These are phyloP conservation scores for Oryza meridionalis DNA, from an alignment of 176 grass and related monocot species.

Conservation along the genomic window DNA sequence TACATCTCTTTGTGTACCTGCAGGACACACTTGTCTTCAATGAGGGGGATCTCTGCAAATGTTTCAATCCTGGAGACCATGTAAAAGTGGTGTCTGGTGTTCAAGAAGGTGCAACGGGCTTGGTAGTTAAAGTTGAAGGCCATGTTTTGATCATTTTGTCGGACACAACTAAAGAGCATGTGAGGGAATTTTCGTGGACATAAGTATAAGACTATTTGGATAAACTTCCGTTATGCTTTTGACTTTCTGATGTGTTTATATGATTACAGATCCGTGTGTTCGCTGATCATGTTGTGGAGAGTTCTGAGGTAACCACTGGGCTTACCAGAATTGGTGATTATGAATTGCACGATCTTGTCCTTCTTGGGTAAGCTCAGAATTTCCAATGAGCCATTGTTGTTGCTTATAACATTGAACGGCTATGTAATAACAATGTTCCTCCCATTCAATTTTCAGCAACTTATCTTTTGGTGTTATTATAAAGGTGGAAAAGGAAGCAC, in stretches of 20 bases:
- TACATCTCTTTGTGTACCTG: conserved; percentile 22
- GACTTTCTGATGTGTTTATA: conserved; percentile 9
- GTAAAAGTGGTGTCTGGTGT: conserved; percentile 82
- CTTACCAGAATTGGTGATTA: conserved; percentile 83
- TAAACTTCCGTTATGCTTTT: conserved; percentile 18
- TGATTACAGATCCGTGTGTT: conserved; percentile 71
- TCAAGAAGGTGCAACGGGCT: conserved; percentile 68
- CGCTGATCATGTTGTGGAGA: conserved; percentile 80
- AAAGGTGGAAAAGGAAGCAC: conserved; percentile 83
- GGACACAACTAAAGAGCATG: conserved; percentile 83
- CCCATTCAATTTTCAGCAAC: conserved; percentile 58
- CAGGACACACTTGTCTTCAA: conserved; percentile 78
- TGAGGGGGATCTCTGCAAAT: conserved; percentile 76
- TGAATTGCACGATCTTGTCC: conserved; percentile 81
- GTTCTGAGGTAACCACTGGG: conserved; percentile 77
- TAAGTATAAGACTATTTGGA: neutral
- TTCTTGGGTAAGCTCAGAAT: conserved; percentile 69
- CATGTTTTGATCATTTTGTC: conserved; percentile 83
- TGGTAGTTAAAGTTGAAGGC: conserved; percentile 81
- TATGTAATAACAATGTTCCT: conserved; percentile 20
- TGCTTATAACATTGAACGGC: conserved; percentile 18
- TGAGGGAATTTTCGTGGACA: conserved; percentile 46
- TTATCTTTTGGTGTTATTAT: conserved; percentile 88
- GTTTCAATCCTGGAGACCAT: conserved; percentile 87
- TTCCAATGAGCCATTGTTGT: conserved; percentile 20